Evolutionary conservation across 2,329 filamentous ascomycete genomes (phyloP).

Genomic region (Diplodia mutila): DNA sequence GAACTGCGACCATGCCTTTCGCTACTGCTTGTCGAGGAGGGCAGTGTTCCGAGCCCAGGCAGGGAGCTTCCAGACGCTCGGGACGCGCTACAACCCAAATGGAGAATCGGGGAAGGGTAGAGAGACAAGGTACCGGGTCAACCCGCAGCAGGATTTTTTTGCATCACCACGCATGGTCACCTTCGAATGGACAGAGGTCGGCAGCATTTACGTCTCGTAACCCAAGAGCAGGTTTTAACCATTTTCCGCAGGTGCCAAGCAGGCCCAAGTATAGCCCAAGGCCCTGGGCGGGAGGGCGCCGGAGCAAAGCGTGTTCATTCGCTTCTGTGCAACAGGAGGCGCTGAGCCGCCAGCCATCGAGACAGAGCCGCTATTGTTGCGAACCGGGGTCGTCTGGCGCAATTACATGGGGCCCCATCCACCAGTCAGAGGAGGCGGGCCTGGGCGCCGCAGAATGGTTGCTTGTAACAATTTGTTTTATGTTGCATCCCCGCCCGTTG

Average conservation of each 20-base stretch:
- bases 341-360: not conserved
- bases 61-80: not conserved
- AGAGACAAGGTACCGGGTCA: not conserved
- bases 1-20: not conserved
- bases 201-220: not conserved
- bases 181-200: not conserved
- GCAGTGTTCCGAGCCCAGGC: not conserved
- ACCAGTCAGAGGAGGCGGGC: not conserved
- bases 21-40: constrained; percentile 10
- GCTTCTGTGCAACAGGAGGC: too few relatives aligned
- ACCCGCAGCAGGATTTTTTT: not conserved
- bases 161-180: not conserved
- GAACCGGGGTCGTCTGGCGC: not conserved
- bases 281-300: constrained; percentile 1
- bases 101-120: not conserved
- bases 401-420: constrained; percentile 1
- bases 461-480: not conserved
- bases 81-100: not conserved
- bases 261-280: not conserved
- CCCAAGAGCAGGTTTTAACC: constrained; percentile 2
- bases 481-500: constrained; percentile 17
- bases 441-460: not conserved
- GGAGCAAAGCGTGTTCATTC: too few relatives aligned
- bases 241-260: constrained; percentile 13
- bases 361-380: constrained; percentile 5